phyloP scores from a whole-genome alignment of 352 stramenopile genomes.

The Globisporangium viniferum region DNA sequence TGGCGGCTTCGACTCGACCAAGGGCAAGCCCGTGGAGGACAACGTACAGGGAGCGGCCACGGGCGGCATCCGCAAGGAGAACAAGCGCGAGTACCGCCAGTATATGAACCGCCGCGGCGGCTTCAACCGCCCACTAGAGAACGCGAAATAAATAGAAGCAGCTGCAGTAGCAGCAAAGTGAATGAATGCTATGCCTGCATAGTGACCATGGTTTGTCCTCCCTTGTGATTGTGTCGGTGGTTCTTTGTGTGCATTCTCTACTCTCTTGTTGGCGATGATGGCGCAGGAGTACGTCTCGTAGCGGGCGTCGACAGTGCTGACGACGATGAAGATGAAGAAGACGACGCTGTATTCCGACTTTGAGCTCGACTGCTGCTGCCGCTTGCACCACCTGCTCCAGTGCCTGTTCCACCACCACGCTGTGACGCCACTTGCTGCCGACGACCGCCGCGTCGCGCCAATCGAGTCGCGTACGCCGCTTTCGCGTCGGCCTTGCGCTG shows the following conservation, averaged over 20 bases:
- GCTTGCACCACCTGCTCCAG: background rate
- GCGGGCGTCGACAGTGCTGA: slow-evolving; percentile 4
- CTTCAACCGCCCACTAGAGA: slow-evolving; percentile 94
- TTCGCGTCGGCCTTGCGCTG: slow-evolving; percentile 42
- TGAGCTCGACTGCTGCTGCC: background rate
- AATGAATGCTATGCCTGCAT: background rate
- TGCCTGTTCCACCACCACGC: slow-evolving; percentile 12
- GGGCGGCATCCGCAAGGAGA: slow-evolving; percentile 86
- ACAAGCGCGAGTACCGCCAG: slow-evolving; percentile 94
- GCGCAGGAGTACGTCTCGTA: background rate
- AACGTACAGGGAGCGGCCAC: slow-evolving; percentile 82
- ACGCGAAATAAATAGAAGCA: slow-evolving; percentile 22
- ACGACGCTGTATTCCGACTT: slow-evolving; percentile 4
- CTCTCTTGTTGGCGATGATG: slow-evolving; percentile 4
- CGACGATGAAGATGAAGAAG: background rate
- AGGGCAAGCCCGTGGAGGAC: slow-evolving; percentile 91
- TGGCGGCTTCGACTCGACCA: slow-evolving; percentile 91
- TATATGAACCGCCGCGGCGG: slow-evolving; percentile 97
- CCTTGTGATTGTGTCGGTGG: background rate
- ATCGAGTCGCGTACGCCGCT: slow-evolving; percentile 47
- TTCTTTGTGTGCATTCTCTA: background rate
- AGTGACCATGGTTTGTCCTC: background rate
- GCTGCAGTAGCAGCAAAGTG: background rate
- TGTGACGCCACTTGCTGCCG: slow-evolving; percentile 32
- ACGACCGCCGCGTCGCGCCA: slow-evolving; percentile 53